Evolutionary conservation across 2,329 filamentous ascomycete genomes (phyloP), one percentile per base, ranked within the genome.

Genomic region (Microdochium nivale): DNA sequence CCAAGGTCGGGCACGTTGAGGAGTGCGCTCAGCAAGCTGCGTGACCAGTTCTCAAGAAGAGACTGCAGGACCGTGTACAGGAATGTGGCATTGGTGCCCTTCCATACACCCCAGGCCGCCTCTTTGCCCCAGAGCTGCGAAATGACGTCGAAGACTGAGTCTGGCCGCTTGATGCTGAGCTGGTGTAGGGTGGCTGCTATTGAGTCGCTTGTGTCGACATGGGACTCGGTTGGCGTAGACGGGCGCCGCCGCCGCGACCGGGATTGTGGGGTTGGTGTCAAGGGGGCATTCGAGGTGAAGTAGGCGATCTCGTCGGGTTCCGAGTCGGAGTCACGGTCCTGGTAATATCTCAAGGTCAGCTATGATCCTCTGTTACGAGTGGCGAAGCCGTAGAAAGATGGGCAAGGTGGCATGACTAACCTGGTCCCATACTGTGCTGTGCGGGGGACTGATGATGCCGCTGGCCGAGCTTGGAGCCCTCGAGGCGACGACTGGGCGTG

Each of bases 101-200:
- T 96, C 91, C 92, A 99, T 4, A 96, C 84, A 3, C 94, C 94
- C 78, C 90, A 91, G 0, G 86, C 86, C 33, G 90, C 89, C 65
- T 95, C 92, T 59, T 87, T 92, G 48, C 86, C 79, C 88, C 94
- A 97, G 21, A 97, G 72, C 65, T 95, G 87, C 7, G 85, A 84
- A 54, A 99, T 81, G 2, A 94, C 89, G 58, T 96, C 90, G 60
- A 91, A 80, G 52, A 97, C 76, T 1, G 91, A 92, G 64, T 92
- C 87, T 11, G 88, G 76, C 53, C 84, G 84, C 57, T 84, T 85
- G 21, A 96, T 76, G 24, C 77, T 73, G 23, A 96, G 77, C 52
- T 84, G 83, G 65, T 91, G 79, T 48, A 71, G 58, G n/a, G 70
- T 58, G 50, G 68, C 50, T 47, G 66, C 47, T 44, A 25, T 47